Evolutionary conservation across 1,284 basidiomycete genomes (phyloP), one percentile per base, ranked within the genome.

Genomic region (Papiliotrema flavescens): DNA sequence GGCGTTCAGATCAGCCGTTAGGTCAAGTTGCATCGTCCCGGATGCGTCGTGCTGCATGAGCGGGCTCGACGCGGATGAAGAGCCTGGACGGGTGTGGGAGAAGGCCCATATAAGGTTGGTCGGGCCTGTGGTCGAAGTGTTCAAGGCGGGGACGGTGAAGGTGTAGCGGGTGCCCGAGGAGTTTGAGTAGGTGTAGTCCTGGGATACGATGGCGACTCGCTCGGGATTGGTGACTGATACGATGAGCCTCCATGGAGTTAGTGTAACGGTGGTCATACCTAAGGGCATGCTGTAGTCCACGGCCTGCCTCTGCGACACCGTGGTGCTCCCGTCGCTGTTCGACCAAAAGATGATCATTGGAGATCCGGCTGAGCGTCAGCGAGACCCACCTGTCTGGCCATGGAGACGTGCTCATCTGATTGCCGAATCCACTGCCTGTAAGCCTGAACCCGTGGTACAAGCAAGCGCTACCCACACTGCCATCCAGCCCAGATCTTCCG

Each of bases 331-430:
- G 56, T 83, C 79, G 13, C 70, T 67, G 62, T 84, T 84, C 7
- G 81, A 74, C 85, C 85, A 87, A 72, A 83, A 80, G 46, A 87
- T 82, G 49, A 86, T 82, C 82, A 86, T 83, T 0, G 82, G 80
- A 9, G 80, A 76, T 55, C 78, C 60, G 8, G 77, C 67, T 72
- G 47, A 2, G 14, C n/a, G n/a, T n/a, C n/a, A n/a, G n/a, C n/a
- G n/a, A n/a, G n/a, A n/a, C n/a, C n/a, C n/a, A n/a, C n/a, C n/a
- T n/a, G n/a, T n/a, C n/a, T n/a, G n/a, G n/a, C n/a, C n/a, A n/a
- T n/a, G n/a, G n/a, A n/a, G n/a, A n/a, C n/a, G n/a, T n/a, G n/a
- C n/a, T n/a, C n/a, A n/a, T n/a, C n/a, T n/a, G n/a, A n/a, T n/a
- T n/a, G n/a, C n/a, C n/a, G n/a, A n/a, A n/a, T n/a, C n/a, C n/a